Base-by-base conservation (phyloP, 2,329 filamentous ascomycete species). In the Peltaster fructicola region DNA sequence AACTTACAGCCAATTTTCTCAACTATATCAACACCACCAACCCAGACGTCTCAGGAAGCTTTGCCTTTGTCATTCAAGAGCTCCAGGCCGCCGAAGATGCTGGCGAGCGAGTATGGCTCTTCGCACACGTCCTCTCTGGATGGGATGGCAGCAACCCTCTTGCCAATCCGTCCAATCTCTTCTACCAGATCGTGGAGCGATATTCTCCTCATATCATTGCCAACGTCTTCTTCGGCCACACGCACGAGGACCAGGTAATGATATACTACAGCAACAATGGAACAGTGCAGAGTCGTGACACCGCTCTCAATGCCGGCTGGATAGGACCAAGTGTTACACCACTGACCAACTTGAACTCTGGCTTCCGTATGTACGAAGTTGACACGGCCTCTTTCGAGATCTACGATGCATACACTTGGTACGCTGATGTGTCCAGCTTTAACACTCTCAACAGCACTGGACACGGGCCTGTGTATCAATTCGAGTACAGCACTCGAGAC, bases 111-210 rank as follows among this genome's bases (percentile, higher is more conserved):
- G 63, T 65, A 14, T 67, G 63, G 63, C 52, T 67, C 5, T 38
- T 65, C 5, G 63, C 57, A 4, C 62, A 66, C 26, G 61, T 68
- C 8, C 52, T 64, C 6, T 56, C 53, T 13, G 64, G 65, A 6
- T 68, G 62, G 59, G 63, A 67, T 37, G 64, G 63, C 14, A 44
- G 43, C 3, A 67, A 68, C 29, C 57, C 63, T 3, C 41, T 65
- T 5, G 56, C 58, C 4, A 63, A 64, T 26, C 65, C 63, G 0
- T 57, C 52, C 2, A 53, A 65, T 35, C 51, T 68, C 18, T 57
- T 67, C 51, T 63, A 63, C 33, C 57, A 63, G 35, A 64, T 65
- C 23, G 42, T 67, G 7, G 60, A 62, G 28, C 56, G 63, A 8
- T 67, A 63, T 40, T 59, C 55, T 1, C 60, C 62, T 0, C 61